Evolutionary conservation across 176 grass and related monocot genomes (phyloP).

Genomic region (Oryza coarctata): DNA sequence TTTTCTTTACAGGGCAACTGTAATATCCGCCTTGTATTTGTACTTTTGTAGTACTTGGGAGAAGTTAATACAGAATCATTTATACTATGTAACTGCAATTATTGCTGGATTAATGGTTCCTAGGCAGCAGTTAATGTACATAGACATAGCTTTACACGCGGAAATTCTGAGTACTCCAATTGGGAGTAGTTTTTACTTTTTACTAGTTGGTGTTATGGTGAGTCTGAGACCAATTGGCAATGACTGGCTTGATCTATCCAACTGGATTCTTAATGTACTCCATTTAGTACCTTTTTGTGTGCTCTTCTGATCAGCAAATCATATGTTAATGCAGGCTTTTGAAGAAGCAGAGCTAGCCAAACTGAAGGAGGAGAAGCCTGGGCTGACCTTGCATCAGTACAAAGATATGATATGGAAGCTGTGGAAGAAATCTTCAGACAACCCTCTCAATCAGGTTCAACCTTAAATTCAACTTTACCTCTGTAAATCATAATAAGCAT

Average conservation of each 20-base stretch:
- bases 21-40: background rate
- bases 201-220: background rate
- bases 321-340: slow-evolving; percentile 43
- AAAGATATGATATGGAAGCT: slow-evolving; percentile 79
- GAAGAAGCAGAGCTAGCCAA: slow-evolving; percentile 65
- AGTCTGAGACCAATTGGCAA: background rate
- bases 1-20: background rate
- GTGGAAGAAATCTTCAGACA: slow-evolving; percentile 80
- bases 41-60: background rate
- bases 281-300: background rate
- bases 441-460: slow-evolving; percentile 68
- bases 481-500: background rate
- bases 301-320: background rate
- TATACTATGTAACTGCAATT: background rate
- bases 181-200: background rate
- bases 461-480: background rate
- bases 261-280: background rate
- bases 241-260: background rate
- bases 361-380: slow-evolving; percentile 77
- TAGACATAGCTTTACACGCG: background rate
- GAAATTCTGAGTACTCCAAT: no score
- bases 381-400: slow-evolving; percentile 64
- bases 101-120: background rate
- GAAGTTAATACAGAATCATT: background rate
- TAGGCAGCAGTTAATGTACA: background rate